phyloP scores from a whole-genome alignment of 2,329 filamentous ascomycete species.

The Aspergillus candidus region DNA sequence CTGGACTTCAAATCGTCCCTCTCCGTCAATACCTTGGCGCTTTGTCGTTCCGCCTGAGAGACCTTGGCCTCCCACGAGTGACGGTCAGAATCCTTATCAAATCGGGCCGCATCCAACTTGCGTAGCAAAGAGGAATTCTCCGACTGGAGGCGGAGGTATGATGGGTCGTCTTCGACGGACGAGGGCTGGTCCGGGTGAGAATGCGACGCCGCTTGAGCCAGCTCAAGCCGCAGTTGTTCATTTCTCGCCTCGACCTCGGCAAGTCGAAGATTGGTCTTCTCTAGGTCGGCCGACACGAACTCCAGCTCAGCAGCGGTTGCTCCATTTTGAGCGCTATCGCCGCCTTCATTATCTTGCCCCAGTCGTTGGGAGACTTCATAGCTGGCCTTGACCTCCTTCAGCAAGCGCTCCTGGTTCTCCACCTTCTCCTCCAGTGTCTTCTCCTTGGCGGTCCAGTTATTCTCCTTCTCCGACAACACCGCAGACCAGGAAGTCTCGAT shows the following conservation, averaged over 20 bases:
- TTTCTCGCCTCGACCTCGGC: conserved; percentile 91
- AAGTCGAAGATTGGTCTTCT: conserved; percentile 77
- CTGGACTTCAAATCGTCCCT: conserved; percentile 73
- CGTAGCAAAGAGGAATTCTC: conserved; percentile 90
- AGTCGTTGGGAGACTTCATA: conserved; percentile 94
- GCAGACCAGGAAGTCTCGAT: conserved; percentile 85
- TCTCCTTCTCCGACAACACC: conserved; percentile 85
- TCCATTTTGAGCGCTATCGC: conserved; percentile 57
- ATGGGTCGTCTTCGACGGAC: conserved; percentile 79
- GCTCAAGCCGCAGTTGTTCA: conserved; percentile 82
- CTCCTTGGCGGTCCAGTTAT: conserved; percentile 95
- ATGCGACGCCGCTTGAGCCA: conserved; percentile 80
- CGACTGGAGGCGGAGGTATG: conserved; percentile 78
- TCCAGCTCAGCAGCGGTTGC: conserved; percentile 87
- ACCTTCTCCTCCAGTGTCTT: conserved; percentile 85
- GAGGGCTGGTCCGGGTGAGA: conserved; percentile 53
- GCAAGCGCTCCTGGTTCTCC: conserved; percentile 82
- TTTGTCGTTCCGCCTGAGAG: conserved; percentile 73
- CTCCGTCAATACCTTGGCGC: conserved; percentile 68
- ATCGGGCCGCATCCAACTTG: conserved; percentile 74
- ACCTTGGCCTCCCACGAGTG: conserved; percentile 69
- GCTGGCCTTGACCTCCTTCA: conserved; percentile 93
- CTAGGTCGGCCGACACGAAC: conserved; percentile 84
- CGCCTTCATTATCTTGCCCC: conserved; percentile 61
- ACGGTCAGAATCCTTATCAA: conserved; percentile 77